Base-by-base conservation (phyloP, 2,329 filamentous ascomycete species). In the Raffaelea ambrosiae region DNA sequence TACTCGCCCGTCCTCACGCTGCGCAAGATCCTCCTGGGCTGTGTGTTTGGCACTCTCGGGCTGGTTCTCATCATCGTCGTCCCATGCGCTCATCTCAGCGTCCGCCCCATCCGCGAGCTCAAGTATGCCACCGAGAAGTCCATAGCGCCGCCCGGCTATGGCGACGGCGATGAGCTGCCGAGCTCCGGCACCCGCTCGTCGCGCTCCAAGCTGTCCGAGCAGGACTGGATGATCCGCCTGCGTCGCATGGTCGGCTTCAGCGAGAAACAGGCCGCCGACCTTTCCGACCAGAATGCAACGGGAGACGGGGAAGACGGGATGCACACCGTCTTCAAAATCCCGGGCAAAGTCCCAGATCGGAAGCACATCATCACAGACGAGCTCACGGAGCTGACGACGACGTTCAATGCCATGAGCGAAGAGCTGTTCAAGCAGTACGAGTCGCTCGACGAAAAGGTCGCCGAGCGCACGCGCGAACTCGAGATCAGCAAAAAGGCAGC, bases 341-440 rank as follows among this genome's bases (percentile, higher is more conserved):
- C 90, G 0, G 81, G 79, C 14, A 88, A 87, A 61, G 90, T 96
- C 10, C 80, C 80, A 47, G 83, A 88, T 48, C 73, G 80, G 20
- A 86, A 81, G 53, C 84, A 90, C 58, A 72, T 82, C 35, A 72
- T 96, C 46, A 86, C 86, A 2, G 90, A 96, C 61, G 90, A 96
- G 60, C 65, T 85, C 26, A 94, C 88, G 0, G 89, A 95, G 60
- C 72, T 94, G 14, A 93, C 86, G 0, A 71, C 70, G 36, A 94
- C 87, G 0, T 96, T 94, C 69, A 96, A 95, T 60, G 86, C 90
- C 58, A 96, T 95, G 90, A 87, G 85, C 1, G 88, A 95, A 53
- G 89, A 95, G 65, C 69, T 96, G 40, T 77, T 87, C 58, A 86
- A 88, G 66, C 89, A 95, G 59, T 96, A 95, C 59, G 81, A 83